phyloP scores from a whole-genome alignment of 352 stramenopile species.

The Globisporangium abappressorium region DNA sequence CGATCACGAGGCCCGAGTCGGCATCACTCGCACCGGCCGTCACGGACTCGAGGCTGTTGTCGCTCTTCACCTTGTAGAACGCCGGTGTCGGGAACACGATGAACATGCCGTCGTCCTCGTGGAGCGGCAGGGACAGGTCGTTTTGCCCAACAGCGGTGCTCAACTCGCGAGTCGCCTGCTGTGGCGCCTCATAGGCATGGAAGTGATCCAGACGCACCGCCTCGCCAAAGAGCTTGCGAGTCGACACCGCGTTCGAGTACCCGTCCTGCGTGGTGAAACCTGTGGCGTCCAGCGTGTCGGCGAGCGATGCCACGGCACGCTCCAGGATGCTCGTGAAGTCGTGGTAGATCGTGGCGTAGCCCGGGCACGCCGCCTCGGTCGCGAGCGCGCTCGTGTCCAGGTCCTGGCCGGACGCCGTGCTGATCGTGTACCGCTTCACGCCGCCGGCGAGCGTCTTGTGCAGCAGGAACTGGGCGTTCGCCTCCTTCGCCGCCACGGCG shows the following conservation, averaged over 20 bases:
- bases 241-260: slow-evolving; percentile 30
- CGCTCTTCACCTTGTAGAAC: slow-evolving; percentile 47
- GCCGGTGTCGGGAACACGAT: slow-evolving; percentile 49
- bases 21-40: slow-evolving; percentile 26
- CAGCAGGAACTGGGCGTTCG: slow-evolving; percentile 39
- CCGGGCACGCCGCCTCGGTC: slow-evolving; percentile 33
- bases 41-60: slow-evolving; percentile 25
- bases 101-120: slow-evolving; percentile 61
- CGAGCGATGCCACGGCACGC: slow-evolving; percentile 42
- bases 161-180: slow-evolving; percentile 11
- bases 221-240: slow-evolving; percentile 49
- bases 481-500: slow-evolving; percentile 29
- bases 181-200: slow-evolving; percentile 47
- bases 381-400: slow-evolving; percentile 22
- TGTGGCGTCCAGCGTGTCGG: slow-evolving; percentile 39
- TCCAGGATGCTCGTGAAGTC: slow-evolving; percentile 46
- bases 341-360: slow-evolving; percentile 35
- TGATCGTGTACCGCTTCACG: slow-evolving; percentile 72
- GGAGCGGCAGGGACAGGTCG: slow-evolving; percentile 48
- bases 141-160: slow-evolving; percentile 4
- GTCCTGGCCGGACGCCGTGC: slow-evolving; percentile 40
- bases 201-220: slow-evolving; percentile 63
- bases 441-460: slow-evolving; percentile 60
- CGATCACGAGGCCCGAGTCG: slow-evolving; percentile 54
- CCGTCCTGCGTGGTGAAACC: slow-evolving; percentile 42